Conservation (phyloP, 139 green algal genomes). For the Chlamydomonas asymmetrica region DNA sequence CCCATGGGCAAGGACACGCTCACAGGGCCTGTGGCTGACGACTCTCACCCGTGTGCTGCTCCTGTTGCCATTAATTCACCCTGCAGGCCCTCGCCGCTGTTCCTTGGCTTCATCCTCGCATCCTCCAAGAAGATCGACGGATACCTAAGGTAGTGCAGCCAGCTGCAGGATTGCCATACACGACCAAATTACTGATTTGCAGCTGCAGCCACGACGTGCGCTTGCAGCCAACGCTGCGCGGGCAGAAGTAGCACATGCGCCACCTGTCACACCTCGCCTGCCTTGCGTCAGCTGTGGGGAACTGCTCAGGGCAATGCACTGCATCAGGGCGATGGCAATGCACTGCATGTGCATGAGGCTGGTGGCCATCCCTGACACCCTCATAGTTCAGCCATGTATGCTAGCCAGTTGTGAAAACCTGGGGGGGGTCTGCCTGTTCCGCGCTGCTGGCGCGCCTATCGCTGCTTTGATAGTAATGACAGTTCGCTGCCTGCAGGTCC, state of each 20-base stretch:
- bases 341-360: background rate
- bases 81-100: conserved; percentile 78
- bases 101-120: conserved; percentile 88
- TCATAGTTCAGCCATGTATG: background rate
- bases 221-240: background rate
- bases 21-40: too few relatives aligned
- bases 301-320: background rate
- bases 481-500: background rate
- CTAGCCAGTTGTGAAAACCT: background rate
- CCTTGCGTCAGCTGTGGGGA: background rate
- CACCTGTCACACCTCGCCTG: background rate
- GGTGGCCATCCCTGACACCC: background rate
- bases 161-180: too few relatives aligned
- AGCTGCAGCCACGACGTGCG: background rate
- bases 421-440: background rate
- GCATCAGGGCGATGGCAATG: background rate
- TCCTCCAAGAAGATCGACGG: conserved; percentile 54
- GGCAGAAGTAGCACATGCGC: background rate
- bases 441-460: background rate
- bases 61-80: too few relatives aligned
- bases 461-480: background rate
- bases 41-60: too few relatives aligned
- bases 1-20: too few relatives aligned
- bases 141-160: conserved; percentile 32
- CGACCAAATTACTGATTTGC: background rate